Base-by-base conservation (phyloP, 345 rosid genomes). In the Erucastrum elatum region DNA sequence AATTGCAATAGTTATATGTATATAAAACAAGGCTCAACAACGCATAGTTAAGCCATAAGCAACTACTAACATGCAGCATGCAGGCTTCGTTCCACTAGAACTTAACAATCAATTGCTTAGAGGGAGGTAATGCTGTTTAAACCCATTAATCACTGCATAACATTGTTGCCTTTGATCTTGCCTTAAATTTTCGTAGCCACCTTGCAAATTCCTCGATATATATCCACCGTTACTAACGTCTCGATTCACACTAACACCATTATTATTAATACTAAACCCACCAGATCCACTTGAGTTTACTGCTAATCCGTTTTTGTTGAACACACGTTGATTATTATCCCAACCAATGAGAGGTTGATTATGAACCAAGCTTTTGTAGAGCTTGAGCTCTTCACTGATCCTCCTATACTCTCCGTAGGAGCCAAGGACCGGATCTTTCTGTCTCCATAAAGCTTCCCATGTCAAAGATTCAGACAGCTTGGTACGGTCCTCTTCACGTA, bases 391-490 rank as follows among this genome's bases (percentile, higher is more conserved):
- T 6, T 94, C 88, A 3, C 72, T 77, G 0, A 90, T 8, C 71
- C 81, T 89, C 17, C 72, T 81, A 65, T 83, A 90, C 79, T 92
- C 94, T 13, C 91, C 94, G 1, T 84, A 87, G 0, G 92, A 77
- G 0, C 98, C 98, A 17, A 81, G 84, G 4, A 93, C 82, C 0
- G 93, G 97, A 73, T 93, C 92, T 17, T 84, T 85, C 39, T 85
- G 87, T 80, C 99, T 78, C 44, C 90, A 88, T 12, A 61, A 31
- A 3, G 99, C 97, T 79, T 93, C 96, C 99, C 98, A 93, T 5
- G 91, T 79, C 2, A 95, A 67, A 0, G 99, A 91, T 44, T 95
- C 93, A 0, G 86, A 86, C 0, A 84, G 77, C 26, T 44, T 69
- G 31, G 73, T 78, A 12, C 92, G 79, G 62, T 93, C 89, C 10